Base-by-base conservation (phyloP, 1,284 basidiomycete genomes). In the Leccinum huronense region DNA sequence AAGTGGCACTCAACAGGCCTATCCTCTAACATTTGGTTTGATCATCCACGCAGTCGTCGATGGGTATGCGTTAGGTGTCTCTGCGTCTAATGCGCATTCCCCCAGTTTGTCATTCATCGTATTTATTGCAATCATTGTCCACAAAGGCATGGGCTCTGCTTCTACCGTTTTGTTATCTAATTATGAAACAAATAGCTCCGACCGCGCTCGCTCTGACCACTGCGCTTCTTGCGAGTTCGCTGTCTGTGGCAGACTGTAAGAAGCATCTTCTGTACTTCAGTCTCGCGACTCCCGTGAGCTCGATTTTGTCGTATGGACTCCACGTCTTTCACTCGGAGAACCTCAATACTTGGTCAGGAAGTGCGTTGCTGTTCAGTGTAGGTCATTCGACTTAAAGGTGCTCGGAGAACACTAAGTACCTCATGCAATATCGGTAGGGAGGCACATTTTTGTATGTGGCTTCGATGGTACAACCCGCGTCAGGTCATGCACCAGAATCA, bases 371-470 rank as follows among this genome's bases (percentile, higher is more conserved):
- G n/a, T 80, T 94, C 66, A 94, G 92, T 16, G 91, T 93, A 71
- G 71, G 88, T 70, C 67, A 42, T 61, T 58, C 42, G 48, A 45
- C 19, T 51, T 9, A 51, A 36, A n/a, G 45, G 9, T 59, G 40
- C 45, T 53, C 10, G 38, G 31, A 61, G 33, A 61, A 51, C 42
- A 59, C 58, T 66, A 23, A 23, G 23, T 23, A 8, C 53, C 58
- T 69, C 61, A 67, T 62, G 56, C 27, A 4, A 23, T 36, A 27
- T 61, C 38, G 34, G 31, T 67, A 95, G 94, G 96, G 94, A 45
- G 95, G 95, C 14, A 95, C 94, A 1, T 98, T 98, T 77, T 80
- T 98, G 34, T 98, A 96, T 73, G 95, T 98, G 38, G 95, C 95
- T 0, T 96, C 95, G 2, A 90, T 95, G 40, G 81, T 95, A 30